Evolutionary conservation across 2,329 filamentous ascomycete genomes (phyloP), one percentile per base, ranked within the genome.

Genomic region (Penicillium sp.): DNA sequence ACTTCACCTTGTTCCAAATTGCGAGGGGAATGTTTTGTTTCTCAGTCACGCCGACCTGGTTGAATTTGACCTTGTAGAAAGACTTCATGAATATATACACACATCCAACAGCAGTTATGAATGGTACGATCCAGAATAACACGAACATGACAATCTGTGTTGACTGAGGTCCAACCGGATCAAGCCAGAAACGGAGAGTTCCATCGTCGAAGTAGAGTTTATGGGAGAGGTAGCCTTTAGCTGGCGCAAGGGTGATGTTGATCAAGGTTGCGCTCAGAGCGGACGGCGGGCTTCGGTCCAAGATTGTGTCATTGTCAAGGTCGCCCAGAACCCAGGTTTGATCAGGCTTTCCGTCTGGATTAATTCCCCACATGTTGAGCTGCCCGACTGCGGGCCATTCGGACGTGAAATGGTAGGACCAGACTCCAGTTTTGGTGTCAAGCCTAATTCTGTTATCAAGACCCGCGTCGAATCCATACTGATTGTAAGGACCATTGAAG

Each of bases 331-430:
- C 81, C 59, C 77, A 80, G 2, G 80, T 81, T 59, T 84, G 78
- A 70, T 89, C 86, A 0, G 86, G 85, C 62, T 82, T 74, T 33
- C 85, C 84, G 70, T 87, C 81, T 0, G 82, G 80, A 64, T 88
- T 86, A 68, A 88, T 83, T 48, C 86, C 86, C 86, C 86, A 88
- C 10, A 86, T 78, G 62, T 87, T 89, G 59, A 88, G 73, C 67
- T 88, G 85, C 55, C 85, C 81, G 47, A 81, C 73, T 4, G 82
- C 81, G 1, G 86, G 86, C 81, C 84, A 88, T 67, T 89, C 86
- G 6, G 79, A 78, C 76, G 87, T 82, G 61, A 87, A 84, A 64
- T 84, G 78, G 63, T 82, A 83, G 19, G 77, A 74, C 86, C 86
- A 89, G 2, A 73, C 73, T 31, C 78, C 77, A 47, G 83, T 77